Base-by-base conservation (phyloP, 768 basidiomycete genomes). In the Panaeolus papilionaceus region DNA sequence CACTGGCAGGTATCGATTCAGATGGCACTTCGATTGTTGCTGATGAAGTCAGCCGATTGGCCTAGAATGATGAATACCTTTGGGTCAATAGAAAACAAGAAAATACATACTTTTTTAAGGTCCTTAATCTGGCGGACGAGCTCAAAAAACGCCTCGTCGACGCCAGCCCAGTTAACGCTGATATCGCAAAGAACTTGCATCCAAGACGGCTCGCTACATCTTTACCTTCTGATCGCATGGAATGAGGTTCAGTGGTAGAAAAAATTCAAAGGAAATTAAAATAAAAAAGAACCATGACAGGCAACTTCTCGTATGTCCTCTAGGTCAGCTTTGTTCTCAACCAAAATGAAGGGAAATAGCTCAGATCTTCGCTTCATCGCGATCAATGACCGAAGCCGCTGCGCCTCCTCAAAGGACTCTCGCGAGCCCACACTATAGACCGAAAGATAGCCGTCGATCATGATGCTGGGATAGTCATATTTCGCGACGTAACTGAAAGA, bases 401-500 rank as follows among this genome's bases (percentile, higher is more conserved):
- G 92, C 75, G 98, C 96, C 85, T 98, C 94, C 79, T 98, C 95
- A 75, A 98, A 99, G 64, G 96, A 96, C 78, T 94, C 92, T 71
- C 96, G 90, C 37, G 95, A 96, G 18, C 95, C 96, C 79, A 97
- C 98, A 63, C 94, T 95, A 80, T 98, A 99, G 68, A 98, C 95
- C 70, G 98, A 89, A 49, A 99, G 87, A 85, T 98, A 99, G 11
- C 96, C 96, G 79, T 99, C 96, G 68, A 96, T 96, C 23, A 23
- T 23, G 23, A 23, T 23, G 33, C 95, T 95, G 64, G 94, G 89
- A 95, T 97, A 98, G 82, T 98, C 97, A 75, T 98, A 96, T 76
- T 99, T 96, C 61, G 96, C 90, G 96, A 99, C 98, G 20, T 96
- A 96, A 67, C 94, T 96, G 67, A 39, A 6, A 38, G 28, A 12